These are phyloP conservation scores for Morella rubra DNA, from an alignment of 306 rosid genomes.

Conservation along the genomic window DNA sequence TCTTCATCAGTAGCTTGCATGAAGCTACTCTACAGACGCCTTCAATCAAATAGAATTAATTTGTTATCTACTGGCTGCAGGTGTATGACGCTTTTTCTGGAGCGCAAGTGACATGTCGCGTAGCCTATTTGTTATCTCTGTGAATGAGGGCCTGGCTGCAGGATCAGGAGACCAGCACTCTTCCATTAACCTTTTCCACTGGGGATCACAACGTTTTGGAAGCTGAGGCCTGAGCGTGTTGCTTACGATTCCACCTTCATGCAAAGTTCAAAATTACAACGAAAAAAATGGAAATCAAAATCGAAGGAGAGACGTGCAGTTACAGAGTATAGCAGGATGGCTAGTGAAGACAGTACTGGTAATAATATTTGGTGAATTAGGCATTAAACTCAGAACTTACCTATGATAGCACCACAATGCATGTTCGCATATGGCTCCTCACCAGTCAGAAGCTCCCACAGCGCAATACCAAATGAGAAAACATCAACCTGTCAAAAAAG, in stretches of 20 bases:
- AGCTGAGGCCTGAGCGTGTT: constrained; percentile 81
- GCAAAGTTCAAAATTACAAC: background rate
- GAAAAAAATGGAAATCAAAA: constrained; percentile 24
- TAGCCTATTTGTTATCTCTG: constrained; percentile 66
- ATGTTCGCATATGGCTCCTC: constrained; percentile 92
- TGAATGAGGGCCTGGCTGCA: constrained; percentile 67
- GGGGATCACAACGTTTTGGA: constrained; percentile 82
- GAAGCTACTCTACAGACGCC: constrained; percentile 3
- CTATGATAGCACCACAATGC: constrained; percentile 97
- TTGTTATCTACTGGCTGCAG: constrained; percentile 30
- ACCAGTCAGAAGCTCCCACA: constrained; percentile 97
- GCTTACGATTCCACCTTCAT: constrained; percentile 83
- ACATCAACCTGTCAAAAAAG: constrained; percentile 67
- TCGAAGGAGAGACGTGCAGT: background rate
- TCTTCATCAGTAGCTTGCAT: constrained; percentile 29
- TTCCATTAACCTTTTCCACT: constrained; percentile 86
- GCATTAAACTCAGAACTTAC: constrained; percentile 34
- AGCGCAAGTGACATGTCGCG: constrained; percentile 64
- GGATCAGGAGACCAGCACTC: constrained; percentile 92
- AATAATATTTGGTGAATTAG: background rate
- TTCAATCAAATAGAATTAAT: too few species aligned
- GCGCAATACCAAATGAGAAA: constrained; percentile 83
- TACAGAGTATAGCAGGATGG: background rate
- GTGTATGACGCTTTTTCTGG: constrained; percentile 48
- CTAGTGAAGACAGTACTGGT: background rate